Base-by-base conservation (phyloP, 305 asterid genomes). In the Fraxinus paxiana region DNA sequence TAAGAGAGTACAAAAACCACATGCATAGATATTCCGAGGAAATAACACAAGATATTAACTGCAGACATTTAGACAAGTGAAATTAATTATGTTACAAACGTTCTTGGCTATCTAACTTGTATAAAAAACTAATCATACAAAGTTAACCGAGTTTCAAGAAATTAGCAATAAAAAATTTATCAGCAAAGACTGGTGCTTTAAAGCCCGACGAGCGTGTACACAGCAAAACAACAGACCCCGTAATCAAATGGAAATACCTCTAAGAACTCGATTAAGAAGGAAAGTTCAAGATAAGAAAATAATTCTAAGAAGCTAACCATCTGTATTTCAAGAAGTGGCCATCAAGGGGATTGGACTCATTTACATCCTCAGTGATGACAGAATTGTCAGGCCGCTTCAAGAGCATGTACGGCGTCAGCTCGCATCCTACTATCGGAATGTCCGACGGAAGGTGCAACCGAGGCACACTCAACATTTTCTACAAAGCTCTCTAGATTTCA, bases 361-460 rank as follows among this genome's bases (percentile, higher is more conserved):
- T 83, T 63, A 89, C 90, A 85, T 92, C 97, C 56, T 90, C 93
- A 2, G 90, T 77, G 56, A 87, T 74, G 46, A 87, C 81, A 18
- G 94, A 81, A 65, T 83, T 85, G 81, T 92, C 92, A 6, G 88
- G 83, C 41, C 94, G 93, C 85, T 82, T 90, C 89, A 88, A 79
- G 28, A 92, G 90, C 74, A 92, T 90, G 80, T 89, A 92, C 0
- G 97, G 97, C 77, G 90, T 87, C 84, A 92, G 81, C 80, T 92
- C 93, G 79, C 97, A 92, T 22, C 97, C 97, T 4, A 92, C 97
- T 75, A 92, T 89, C 33, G 94, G 94, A 61, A 92, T 92, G 81
- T 90, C 94, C 63, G 94, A 90, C 73, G 97, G 97, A 56, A 92
- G 89, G 88, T 92, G 97, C 87, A 92, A 93, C 79, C 93, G 88